These are phyloP conservation scores for Urtica urens DNA, from an alignment of 306 rosid genomes.

Conservation along the genomic window DNA sequence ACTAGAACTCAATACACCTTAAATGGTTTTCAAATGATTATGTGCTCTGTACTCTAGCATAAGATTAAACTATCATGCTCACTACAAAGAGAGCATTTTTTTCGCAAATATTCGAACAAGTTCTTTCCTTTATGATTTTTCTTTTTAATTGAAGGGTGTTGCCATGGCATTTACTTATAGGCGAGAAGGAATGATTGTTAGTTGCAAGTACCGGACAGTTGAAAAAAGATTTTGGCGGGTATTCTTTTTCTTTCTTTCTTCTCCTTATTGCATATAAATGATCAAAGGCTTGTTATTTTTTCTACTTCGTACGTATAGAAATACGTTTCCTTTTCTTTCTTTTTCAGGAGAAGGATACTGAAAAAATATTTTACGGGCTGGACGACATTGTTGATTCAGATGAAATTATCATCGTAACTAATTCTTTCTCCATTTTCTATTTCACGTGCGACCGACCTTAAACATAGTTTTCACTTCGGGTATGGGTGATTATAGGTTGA, in stretches of 20 bases:
- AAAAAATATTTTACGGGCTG: slow-evolving; percentile 59
- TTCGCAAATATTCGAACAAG: not conserved
- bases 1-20: too few relatives aligned
- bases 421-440: not conserved
- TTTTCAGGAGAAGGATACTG: slow-evolving; percentile 64
- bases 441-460: too few relatives aligned
- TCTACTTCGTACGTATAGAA: too few relatives aligned
- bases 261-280: too few relatives aligned
- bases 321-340: too few relatives aligned
- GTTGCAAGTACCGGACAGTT: slow-evolving; percentile 73
- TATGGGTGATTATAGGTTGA: slow-evolving; percentile 47
- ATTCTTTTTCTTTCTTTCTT: slow-evolving; percentile 5
- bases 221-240: slow-evolving; percentile 89
- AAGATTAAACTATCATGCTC: too few relatives aligned
- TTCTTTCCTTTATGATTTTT: slow-evolving; percentile 4
- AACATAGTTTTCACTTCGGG: not conserved
- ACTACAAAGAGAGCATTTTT: too few relatives aligned
- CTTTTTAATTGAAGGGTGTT: slow-evolving; percentile 12
- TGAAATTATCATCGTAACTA: slow-evolving; percentile 64
- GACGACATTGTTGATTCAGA: slow-evolving; percentile 60
- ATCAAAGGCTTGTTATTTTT: too few relatives aligned
- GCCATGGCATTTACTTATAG: slow-evolving; percentile 74
- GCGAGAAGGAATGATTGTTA: slow-evolving; percentile 55
- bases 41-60: too few relatives aligned
- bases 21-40: too few relatives aligned